These are phyloP conservation scores for Lojkania enalia DNA, from an alignment of 2,329 filamentous ascomycete species.

Conservation along the genomic window DNA sequence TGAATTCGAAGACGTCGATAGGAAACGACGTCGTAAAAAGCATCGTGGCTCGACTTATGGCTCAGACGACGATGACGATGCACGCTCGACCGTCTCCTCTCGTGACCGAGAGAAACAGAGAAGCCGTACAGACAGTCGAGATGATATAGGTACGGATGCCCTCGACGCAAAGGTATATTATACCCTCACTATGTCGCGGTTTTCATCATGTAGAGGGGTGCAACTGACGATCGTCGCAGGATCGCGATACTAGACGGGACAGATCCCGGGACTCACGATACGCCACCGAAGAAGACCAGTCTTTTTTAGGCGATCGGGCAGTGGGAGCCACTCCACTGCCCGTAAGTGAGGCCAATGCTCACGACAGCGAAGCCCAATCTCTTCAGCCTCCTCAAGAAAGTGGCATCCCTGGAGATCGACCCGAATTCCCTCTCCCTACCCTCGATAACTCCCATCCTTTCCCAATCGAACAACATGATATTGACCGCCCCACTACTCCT, in stretches of 20 bases:
- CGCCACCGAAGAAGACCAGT: constrained; percentile 47
- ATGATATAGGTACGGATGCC: too few species aligned
- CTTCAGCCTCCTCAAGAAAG: constrained; percentile 19
- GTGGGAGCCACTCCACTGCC: constrained; percentile 57
- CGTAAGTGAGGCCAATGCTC: constrained; percentile 39
- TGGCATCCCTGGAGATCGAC: constrained; percentile 38
- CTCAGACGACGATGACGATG: constrained; percentile 44
- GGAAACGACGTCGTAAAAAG: constrained; percentile 52
- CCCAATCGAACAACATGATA: constrained; percentile 16
- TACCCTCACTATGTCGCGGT: too few species aligned
- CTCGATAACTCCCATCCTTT: constrained; percentile 28
- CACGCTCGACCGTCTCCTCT: constrained; percentile 39
- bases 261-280: constrained; percentile 28
- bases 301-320: constrained; percentile 69
- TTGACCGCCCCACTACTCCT: constrained; percentile 35
- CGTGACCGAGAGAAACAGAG: constrained; percentile 48
- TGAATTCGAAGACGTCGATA: constrained; percentile 47
- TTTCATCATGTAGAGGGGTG: too few species aligned
- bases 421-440: constrained; percentile 34
- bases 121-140: constrained; percentile 40
- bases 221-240: too few species aligned
- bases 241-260: constrained; percentile 34
- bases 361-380: constrained; percentile 19
- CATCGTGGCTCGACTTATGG: constrained; percentile 45
- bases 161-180: too few species aligned